Evolutionary conservation across 2,329 filamentous ascomycete genomes (phyloP), one percentile per base, ranked within the genome.

Genomic region (Penicillium rolfsii): DNA sequence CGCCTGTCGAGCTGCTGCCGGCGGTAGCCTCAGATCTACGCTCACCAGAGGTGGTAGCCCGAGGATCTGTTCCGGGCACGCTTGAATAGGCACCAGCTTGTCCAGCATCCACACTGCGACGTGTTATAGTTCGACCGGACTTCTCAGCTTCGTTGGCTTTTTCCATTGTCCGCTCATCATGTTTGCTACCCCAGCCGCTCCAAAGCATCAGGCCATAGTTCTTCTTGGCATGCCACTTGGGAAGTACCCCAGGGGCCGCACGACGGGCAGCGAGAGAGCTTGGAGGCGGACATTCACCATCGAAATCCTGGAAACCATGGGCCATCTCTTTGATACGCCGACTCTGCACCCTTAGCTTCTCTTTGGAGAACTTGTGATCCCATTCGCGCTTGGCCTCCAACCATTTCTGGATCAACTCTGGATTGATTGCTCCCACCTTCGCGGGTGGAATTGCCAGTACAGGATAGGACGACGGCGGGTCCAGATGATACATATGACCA

Each of bases 111-210:
- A 72, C 66, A 28, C 71, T 74, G 2, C 58, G 62, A 12, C 68
- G 67, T 16, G 67, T 68, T 9, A 70, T 64, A 8, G 58, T 67
- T 11, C 58, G 66, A 8, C 69, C 70, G 2, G 58, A 60, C 46
- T 70, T 64, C 9, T 62, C 60, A 1, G 64, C 64, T 22, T 66
- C 64, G 2, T 64, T 52, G 38, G 77, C 74, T 49, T 69, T 72
- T 48, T 73, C 70, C 14, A 96, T 83, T 0, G 90, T 90, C 63
- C 83, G 83, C 74, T 94, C 85, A 72, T 98, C 95, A 71, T 97
- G 92, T 73, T 91, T 96, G 49, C 89, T 93, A 14, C 91, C 93
- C 90, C 93, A 96, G 1, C 89, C 82, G 53, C 88, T 90, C 94
- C 94, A 98, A 65, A 97, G 79, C 2, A 88, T 86, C 74, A 97